Percentiles rank a stretch among this genome's conserved stretches.
phyloP scores from a whole-genome alignment of 1,284 basidiomycete species.

The Rhodotorula glutinis region DNA sequence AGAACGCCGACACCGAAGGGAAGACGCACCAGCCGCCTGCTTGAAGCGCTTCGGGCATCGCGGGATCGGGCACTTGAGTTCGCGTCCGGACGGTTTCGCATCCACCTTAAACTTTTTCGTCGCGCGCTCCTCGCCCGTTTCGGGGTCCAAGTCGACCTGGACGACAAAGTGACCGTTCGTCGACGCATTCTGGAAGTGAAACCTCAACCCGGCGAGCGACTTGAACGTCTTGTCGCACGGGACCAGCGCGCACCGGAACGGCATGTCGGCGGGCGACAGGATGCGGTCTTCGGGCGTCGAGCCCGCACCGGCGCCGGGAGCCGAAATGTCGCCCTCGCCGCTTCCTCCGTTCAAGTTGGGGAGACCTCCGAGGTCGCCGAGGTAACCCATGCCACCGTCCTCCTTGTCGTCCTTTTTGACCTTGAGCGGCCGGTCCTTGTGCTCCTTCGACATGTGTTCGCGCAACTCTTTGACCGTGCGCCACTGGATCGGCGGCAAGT shows the following conservation, averaged over 20 bases:
- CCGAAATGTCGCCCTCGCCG: not conserved
- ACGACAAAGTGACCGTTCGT: constrained; percentile 43
- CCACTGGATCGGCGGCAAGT: constrained; percentile 12
- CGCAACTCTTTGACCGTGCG: constrained; percentile 38
- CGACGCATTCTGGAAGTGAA: constrained; percentile 44
- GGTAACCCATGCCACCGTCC: not conserved
- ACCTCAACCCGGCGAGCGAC: constrained; percentile 42
- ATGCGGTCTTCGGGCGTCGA: too few relatives aligned
- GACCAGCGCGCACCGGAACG: constrained; percentile 39
- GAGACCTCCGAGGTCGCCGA: too few relatives aligned
- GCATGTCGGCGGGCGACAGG: constrained; percentile 19
- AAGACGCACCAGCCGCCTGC: constrained; percentile 36
- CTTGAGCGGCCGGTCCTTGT: constrained; percentile 22
- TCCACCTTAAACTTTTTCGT: constrained; percentile 39
- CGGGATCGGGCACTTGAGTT: constrained; percentile 32
- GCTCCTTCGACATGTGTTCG: constrained; percentile 25
- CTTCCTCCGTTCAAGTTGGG: not conserved
- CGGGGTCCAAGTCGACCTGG: constrained; percentile 29
- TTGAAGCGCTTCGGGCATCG: constrained; percentile 39
- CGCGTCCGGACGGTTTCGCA: constrained; percentile 23
- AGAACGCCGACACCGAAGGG: not conserved
- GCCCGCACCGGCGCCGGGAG: too few relatives aligned
- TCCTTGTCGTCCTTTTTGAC: constrained; percentile 7
- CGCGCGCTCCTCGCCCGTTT: constrained; percentile 32
- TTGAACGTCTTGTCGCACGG: constrained; percentile 41